Base-by-base conservation (phyloP, 129 eudicot species). In the Erigeron canadensis region DNA sequence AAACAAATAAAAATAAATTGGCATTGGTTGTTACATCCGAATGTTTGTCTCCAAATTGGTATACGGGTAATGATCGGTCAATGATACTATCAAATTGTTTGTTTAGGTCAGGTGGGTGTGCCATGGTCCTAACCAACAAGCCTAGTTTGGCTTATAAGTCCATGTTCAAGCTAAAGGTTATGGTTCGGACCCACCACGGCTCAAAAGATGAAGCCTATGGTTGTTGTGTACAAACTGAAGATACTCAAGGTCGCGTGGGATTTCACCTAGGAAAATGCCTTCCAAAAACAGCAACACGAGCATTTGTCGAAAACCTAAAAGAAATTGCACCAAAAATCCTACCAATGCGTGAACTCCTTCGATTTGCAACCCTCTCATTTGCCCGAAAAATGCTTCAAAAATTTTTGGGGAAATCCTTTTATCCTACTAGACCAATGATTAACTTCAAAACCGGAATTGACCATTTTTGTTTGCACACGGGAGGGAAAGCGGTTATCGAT, bases 401-500 rank as follows among this genome's bases (percentile, higher is more conserved):
- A 23, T 7, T 68, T 7, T 51, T 63, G 8, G 90, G 84, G 34
- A 85, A 63, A 53, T 78, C 75, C n/a, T 82, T 72, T 1, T 18
- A 41, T 4, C 60, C 69, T 4, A 37, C 54, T 7, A 72, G 89
- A 22, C 88, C 98, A 0, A 69, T 68, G 71, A 90, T 94, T 21
- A 64, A 94, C 56, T 89, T 94, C 79, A 89, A 84, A 58, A 79
- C 91, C 4, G 98, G 98, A 5, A 89, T 94, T 0, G 96, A 94
- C 39, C 98, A 94, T 65, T 89, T 94, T 39, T 94, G 98, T 70
- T 67, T 94, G 2, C 98, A 94, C 65, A 94, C 98, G 0, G 98
- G 98, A 2, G 98, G 98, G 19, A 94, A 94, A 44, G 98, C 98
- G 4, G 98, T 94, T 54, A 94, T 94, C 28, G 98, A 94, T 11